Percentiles rank a stretch among this genome's conserved stretches.
Evolutionary conservation across 2,329 filamentous ascomycete species (phyloP).

Genomic region (Conoideocrella luteorostrata): DNA sequence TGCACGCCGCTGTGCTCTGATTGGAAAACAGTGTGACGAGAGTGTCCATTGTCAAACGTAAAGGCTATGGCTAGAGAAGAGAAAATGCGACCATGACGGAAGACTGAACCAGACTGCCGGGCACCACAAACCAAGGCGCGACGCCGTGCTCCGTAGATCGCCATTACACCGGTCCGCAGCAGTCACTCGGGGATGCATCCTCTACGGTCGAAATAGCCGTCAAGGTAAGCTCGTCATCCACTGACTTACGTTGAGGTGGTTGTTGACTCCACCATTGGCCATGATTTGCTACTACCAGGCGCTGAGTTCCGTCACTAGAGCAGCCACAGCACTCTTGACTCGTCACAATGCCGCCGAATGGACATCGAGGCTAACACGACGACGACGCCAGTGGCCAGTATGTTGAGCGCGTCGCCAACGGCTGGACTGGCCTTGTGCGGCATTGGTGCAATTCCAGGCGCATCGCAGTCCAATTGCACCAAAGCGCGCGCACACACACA

Average conservation of each 20-base stretch:
- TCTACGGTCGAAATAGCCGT: too few relatives aligned
- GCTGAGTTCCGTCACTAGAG: not conserved
- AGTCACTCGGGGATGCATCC: too few relatives aligned
- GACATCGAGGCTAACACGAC: not conserved
- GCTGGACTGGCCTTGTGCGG: not conserved
- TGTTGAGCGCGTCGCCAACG: constrained; percentile 2
- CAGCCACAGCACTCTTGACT: not conserved
- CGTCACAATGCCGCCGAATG: not conserved
- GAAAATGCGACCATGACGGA: not conserved
- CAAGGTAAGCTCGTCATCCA: too few relatives aligned
- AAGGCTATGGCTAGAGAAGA: not conserved
- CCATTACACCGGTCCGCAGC: not conserved
- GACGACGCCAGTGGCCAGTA: not conserved
- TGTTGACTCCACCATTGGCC: not conserved
- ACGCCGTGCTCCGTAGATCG: not conserved
- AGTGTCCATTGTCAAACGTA: not conserved
- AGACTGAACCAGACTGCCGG: too few relatives aligned
- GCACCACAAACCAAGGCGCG: too few relatives aligned
- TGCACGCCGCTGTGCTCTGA: not conserved
- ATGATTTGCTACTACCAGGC: not conserved
- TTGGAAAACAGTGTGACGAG: not conserved
- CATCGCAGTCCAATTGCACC: not conserved
- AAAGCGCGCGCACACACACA: not conserved
- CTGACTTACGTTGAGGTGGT: too few relatives aligned
- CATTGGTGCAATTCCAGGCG: not conserved